phyloP scores from a whole-genome alignment of 225 moss, liverwort and hornwort species.

The Sphagnum contortum region DNA sequence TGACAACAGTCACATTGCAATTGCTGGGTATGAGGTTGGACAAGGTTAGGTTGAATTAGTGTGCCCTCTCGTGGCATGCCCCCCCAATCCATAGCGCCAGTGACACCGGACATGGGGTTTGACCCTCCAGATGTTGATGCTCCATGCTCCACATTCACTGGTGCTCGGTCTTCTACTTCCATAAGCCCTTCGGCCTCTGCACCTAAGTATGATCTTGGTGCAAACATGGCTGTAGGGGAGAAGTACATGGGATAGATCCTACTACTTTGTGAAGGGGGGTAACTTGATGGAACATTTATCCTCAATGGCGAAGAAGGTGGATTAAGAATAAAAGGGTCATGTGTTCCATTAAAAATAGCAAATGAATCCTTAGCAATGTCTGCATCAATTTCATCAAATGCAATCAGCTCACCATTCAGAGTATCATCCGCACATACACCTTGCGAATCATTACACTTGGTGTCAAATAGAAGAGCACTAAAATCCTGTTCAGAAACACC shows the following conservation, averaged over 20 bases:
- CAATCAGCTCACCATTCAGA: slow-evolving; percentile 83
- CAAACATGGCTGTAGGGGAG: slow-evolving; percentile 47
- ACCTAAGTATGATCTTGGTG: slow-evolving; percentile 67
- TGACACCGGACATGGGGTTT: slow-evolving; percentile 61
- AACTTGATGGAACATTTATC: slow-evolving; percentile 55
- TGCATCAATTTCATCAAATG: slow-evolving; percentile 93
- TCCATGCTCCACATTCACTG: slow-evolving; percentile 72
- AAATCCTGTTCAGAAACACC: slow-evolving; percentile 69
- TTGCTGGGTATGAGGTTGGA: slow-evolving; percentile 62
- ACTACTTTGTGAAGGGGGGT: slow-evolving; percentile 40
- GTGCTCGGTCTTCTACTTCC: slow-evolving; percentile 82
- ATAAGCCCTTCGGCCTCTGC: slow-evolving; percentile 70
- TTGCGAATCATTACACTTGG: slow-evolving; percentile 54
- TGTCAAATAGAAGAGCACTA: slow-evolving; percentile 67
- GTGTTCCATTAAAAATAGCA: slow-evolving; percentile 68
- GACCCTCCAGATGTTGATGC: slow-evolving; percentile 82
- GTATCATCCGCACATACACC: slow-evolving; percentile 65
- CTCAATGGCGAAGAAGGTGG: slow-evolving; percentile 72
- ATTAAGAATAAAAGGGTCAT: slow-evolving; percentile 75
- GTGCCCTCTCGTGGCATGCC: slow-evolving; percentile 69
- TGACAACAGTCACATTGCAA: slow-evolving; percentile 87
- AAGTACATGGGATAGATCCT: slow-evolving; percentile 59
- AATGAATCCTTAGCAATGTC: slow-evolving; percentile 92
- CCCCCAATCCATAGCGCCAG: slow-evolving; percentile 60
- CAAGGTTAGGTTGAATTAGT: slow-evolving; percentile 44